Evolutionary conservation across 148 eudicot genomes (phyloP).

Genomic region (Fagopyrum homotropicum): DNA sequence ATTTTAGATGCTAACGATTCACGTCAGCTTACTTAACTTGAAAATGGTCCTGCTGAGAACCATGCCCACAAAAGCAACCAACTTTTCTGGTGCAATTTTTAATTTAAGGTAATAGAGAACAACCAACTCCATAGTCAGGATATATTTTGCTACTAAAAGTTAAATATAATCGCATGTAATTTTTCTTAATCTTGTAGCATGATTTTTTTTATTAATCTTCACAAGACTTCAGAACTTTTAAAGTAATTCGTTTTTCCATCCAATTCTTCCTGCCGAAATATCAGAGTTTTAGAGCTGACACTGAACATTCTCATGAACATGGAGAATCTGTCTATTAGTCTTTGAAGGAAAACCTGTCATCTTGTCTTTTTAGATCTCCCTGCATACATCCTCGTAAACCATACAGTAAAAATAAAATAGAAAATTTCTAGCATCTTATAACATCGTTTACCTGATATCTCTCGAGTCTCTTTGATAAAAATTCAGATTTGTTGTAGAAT

Average conservation of each 20-base stretch:
- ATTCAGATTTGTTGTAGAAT: not conserved
- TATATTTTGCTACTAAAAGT: not conserved
- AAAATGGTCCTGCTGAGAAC: no score
- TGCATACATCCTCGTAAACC: not conserved
- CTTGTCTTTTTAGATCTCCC: not conserved
- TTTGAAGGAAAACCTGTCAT: not conserved
- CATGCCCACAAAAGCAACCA: no score
- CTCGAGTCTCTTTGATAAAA: not conserved
- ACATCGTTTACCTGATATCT: not conserved
- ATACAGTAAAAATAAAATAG: not conserved
- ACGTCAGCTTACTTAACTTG: no score
- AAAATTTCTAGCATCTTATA: not conserved
- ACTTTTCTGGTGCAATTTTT: no score
- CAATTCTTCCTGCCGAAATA: not conserved
- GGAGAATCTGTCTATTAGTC: not conserved
- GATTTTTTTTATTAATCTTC: not conserved
- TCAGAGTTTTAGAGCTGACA: not conserved
- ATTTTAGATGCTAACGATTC: no score
- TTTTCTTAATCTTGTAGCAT: not conserved
- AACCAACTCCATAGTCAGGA: no score
- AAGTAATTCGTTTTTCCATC: not conserved
- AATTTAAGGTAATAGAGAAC: no score
- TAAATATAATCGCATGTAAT: not conserved
- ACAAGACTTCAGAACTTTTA: not conserved
- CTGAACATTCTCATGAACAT: not conserved